phyloP scores from a whole-genome alignment of 768 basidiomycete species.

The Antrodiella citrinella region DNA sequence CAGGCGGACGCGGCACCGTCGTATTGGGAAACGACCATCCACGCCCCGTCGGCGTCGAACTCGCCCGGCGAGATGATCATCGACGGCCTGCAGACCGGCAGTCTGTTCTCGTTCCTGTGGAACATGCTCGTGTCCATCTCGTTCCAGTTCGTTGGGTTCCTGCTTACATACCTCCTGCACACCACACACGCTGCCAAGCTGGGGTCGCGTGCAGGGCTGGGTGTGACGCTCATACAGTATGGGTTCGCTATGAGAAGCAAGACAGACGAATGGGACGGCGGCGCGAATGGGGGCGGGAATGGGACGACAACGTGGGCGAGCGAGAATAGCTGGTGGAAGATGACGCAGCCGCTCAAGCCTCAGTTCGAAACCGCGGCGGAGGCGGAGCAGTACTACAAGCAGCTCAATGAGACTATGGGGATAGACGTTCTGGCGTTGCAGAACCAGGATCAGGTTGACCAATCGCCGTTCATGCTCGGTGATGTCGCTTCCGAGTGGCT shows the following conservation, averaged over 20 bases:
- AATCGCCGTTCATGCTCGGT: no score
- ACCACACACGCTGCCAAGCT: constrained; percentile 89
- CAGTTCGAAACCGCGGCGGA: constrained; percentile 4
- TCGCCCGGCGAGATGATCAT: constrained; percentile 67
- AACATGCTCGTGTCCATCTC: constrained; percentile 85
- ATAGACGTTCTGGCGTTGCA: no score
- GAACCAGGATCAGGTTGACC: no score
- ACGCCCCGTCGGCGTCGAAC: constrained; percentile 56
- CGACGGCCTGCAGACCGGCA: constrained; percentile 85
- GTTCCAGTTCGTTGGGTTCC: constrained; percentile 94
- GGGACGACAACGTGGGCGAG: no score
- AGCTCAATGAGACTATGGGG: no score
- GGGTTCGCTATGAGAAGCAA: constrained; percentile 41
- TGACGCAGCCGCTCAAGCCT: background rate
- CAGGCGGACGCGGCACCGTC: constrained; percentile 86
- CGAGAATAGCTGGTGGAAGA: constrained; percentile 6
- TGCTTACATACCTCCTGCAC: constrained; percentile 89
- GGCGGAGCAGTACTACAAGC: constrained; percentile 23
- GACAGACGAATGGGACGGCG: constrained; percentile 79
- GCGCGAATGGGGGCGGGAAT: no score
- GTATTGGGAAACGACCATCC: constrained; percentile 96
- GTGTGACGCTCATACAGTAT: constrained; percentile 91
- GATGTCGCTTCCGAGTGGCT: constrained; percentile 91
- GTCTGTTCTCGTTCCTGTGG: constrained; percentile 60
- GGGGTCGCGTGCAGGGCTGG: constrained; percentile 92